A percentile compares a stretch with the other conserved stretches of the same genome.
phyloP scores from a whole-genome alignment of 2,329 filamentous ascomycete genomes.

The Fusarium pseudoanthophilum region DNA sequence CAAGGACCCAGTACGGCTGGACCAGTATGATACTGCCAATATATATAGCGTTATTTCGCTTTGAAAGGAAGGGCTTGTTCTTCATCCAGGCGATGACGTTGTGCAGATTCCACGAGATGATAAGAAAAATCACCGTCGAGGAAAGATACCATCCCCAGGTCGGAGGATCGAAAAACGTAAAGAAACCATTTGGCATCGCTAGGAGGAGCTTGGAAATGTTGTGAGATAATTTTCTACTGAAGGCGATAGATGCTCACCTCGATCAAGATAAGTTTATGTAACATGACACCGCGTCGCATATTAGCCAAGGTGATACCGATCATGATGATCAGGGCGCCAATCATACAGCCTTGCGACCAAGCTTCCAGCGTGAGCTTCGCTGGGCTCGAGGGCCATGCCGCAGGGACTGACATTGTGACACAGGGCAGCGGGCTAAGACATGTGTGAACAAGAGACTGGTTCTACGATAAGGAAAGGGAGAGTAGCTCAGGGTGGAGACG shows the following conservation, averaged over 20 bases:
- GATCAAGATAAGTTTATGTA: conserved; percentile 62
- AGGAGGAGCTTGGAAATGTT: conserved; percentile 58
- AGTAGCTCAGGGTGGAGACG: not conserved
- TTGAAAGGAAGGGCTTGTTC: conserved; percentile 67
- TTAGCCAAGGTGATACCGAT: conserved; percentile 59
- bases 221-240: not conserved
- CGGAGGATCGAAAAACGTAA: conserved; percentile 63
- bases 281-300: conserved; percentile 57
- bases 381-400: conserved; percentile 24
- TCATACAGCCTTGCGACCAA: conserved; percentile 61
- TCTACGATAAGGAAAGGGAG: not conserved
- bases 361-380: conserved; percentile 52
- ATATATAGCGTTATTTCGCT: conserved; percentile 62
- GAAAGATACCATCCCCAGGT: conserved; percentile 73
- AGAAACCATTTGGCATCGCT: conserved; percentile 67
- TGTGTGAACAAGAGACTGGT: not conserved
- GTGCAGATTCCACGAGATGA: conserved; percentile 71
- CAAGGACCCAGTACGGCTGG: conserved; percentile 72
- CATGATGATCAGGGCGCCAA: conserved; percentile 61
- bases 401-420: conserved; percentile 1
- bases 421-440: not conserved
- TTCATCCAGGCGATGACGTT: conserved; percentile 77
- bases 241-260: conserved; percentile 49
- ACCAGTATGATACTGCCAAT: conserved; percentile 67
- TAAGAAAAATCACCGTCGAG: conserved; percentile 68